Evolutionary conservation across 345 rosid genomes (phyloP).

Genomic region (Firmiana major): DNA sequence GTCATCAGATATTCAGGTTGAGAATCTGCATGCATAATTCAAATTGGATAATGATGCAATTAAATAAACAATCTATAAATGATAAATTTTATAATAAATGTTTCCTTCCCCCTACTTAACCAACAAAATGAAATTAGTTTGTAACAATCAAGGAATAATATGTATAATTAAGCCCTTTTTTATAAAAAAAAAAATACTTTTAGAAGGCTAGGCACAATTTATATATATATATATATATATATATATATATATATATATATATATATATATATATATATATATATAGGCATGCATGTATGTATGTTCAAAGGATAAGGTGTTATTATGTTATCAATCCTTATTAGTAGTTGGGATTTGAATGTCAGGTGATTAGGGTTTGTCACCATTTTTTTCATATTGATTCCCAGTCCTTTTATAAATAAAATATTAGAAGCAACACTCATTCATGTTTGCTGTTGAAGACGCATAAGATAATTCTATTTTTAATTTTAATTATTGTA

Average conservation of each 20-base stretch:
- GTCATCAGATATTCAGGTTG: not conserved
- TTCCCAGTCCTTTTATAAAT: not conserved
- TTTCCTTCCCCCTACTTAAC: not conserved
- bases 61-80: not conserved
- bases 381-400: not conserved
- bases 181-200: not conserved
- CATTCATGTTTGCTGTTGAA: constrained; percentile 14
- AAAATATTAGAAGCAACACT: not conserved
- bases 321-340: not conserved
- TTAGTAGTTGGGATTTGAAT: not conserved
- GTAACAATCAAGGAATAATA: not conserved
- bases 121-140: not conserved
- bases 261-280: not conserved
- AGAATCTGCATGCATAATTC: not conserved
- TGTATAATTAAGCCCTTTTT: not conserved
- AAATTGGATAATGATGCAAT: not conserved
- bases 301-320: not conserved
- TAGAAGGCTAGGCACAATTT: not conserved
- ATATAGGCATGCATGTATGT: too few relatives aligned
- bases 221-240: not conserved
- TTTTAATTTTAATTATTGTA: not conserved
- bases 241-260: not conserved
- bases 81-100: not conserved
- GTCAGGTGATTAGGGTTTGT: not conserved
- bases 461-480: constrained; percentile 15